Evolutionary conservation across 352 stramenopile genomes (phyloP).

Genomic region (Thalassiosira sp.): DNA sequence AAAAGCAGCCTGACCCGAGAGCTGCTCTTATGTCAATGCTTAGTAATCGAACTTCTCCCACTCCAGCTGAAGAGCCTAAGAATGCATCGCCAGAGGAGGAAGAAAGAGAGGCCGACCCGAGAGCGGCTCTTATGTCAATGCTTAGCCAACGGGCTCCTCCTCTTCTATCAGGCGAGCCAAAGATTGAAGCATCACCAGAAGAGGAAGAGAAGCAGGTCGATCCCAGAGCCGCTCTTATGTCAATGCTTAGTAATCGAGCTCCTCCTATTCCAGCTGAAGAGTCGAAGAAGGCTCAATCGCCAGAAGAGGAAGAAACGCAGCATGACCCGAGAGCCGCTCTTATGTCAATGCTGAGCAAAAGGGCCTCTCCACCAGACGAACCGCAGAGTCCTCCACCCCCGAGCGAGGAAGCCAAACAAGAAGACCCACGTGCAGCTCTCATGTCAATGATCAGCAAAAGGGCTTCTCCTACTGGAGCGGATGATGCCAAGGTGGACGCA

Average conservation of each 20-base stretch:
- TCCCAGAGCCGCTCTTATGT: background rate
- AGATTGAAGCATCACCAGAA: background rate
- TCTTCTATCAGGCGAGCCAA: background rate
- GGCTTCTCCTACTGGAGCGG: background rate
- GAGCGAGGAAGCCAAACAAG: background rate
- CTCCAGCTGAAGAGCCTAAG: background rate
- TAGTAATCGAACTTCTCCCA: slow-evolving; percentile 1
- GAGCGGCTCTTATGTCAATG: slow-evolving; percentile 20
- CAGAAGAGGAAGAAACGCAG: background rate
- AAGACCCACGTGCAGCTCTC: background rate
- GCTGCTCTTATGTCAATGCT: slow-evolving; percentile 23
- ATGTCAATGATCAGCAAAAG: slow-evolving; percentile 4
- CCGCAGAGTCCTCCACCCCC: too few relatives aligned
- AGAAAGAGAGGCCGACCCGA: slow-evolving; percentile 9
- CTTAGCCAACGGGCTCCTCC: slow-evolving; percentile 9
- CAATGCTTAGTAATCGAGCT: background rate
- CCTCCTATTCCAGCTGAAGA: background rate
- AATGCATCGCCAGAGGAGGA: background rate
- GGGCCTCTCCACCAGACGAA: background rate
- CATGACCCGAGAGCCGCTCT: background rate
- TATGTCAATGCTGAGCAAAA: slow-evolving; percentile 1
- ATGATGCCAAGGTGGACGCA: background rate
- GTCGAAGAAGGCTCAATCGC: background rate
- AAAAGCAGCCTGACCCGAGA: background rate
- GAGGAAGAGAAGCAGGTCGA: background rate